These are phyloP conservation scores for Termitomyces eurrhizus DNA, from an alignment of 768 basidiomycete species.

Conservation along the genomic window DNA sequence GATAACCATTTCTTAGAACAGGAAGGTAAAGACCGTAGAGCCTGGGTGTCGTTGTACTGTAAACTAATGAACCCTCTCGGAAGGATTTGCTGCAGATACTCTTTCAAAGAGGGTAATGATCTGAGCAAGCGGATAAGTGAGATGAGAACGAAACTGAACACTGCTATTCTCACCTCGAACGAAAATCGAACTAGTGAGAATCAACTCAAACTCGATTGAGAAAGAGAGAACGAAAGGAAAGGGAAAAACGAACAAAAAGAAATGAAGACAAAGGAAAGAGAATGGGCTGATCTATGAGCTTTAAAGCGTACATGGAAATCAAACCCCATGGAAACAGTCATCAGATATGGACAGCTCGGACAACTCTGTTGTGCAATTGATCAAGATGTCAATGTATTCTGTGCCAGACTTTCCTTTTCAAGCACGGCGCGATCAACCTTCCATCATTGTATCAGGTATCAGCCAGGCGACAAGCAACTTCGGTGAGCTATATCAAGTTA, in stretches of 20 bases:
- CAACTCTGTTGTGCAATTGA: not conserved
- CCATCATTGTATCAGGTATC: not conserved
- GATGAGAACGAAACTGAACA: not conserved
- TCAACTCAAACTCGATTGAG: constrained; percentile 63
- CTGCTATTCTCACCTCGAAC: constrained; percentile 40
- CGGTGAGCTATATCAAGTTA: not conserved
- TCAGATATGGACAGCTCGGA: not conserved
- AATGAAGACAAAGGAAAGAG: constrained; percentile 18
- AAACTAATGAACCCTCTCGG: constrained; percentile 54
- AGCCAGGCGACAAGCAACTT: not conserved
- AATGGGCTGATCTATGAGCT: constrained; percentile 10
- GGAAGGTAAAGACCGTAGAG: constrained; percentile 38
- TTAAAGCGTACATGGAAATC: constrained; percentile 21
- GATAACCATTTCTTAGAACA: constrained; percentile 55
- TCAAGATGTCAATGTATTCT: not conserved
- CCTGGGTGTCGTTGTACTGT: constrained; percentile 36
- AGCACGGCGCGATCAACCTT: no score
- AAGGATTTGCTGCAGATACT: constrained; percentile 51
- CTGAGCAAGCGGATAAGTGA: constrained; percentile 24
- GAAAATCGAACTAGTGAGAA: constrained; percentile 52
- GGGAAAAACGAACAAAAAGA: constrained; percentile 25
- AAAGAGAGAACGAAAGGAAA: constrained; percentile 35
- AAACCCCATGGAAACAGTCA: constrained; percentile 13
- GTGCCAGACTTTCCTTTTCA: not conserved
- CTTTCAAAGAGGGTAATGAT: constrained; percentile 70